phyloP scores from a whole-genome alignment of 495 filamentous ascomycete genomes.

The Neurospora sp. region DNA sequence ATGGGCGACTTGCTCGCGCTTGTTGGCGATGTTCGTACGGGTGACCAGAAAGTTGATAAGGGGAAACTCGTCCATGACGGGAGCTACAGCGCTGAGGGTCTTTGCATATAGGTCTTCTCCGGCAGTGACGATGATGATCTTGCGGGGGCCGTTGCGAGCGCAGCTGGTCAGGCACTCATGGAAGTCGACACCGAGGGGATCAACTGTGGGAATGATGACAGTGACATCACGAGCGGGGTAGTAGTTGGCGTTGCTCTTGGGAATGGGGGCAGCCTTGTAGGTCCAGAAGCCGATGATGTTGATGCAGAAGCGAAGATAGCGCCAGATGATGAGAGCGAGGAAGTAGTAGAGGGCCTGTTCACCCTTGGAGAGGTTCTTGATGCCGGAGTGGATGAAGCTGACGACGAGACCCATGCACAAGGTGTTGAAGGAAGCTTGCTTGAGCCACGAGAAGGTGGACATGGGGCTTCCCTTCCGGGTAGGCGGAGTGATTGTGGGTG shows the following conservation, averaged over 20 bases:
- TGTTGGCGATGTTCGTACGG: constrained; percentile 26
- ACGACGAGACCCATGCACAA: background rate
- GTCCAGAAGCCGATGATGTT: constrained; percentile 36
- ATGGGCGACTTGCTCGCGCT: constrained; percentile 38
- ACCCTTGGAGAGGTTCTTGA: background rate
- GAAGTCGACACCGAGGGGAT: constrained; percentile 25
- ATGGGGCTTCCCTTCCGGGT: background rate
- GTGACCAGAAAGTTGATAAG: constrained; percentile 11
- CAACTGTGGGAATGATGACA: constrained; percentile 45
- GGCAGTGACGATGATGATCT: constrained; percentile 30
- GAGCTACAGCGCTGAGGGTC: constrained; percentile 4
- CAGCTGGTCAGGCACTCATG: constrained; percentile 22
- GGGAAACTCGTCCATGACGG: constrained; percentile 4
- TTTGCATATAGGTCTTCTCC: constrained; percentile 12
- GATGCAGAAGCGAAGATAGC: constrained; percentile 39
- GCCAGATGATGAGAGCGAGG: constrained; percentile 16
- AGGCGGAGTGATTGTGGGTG: background rate
- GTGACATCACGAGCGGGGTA: constrained; percentile 37
- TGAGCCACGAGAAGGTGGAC: background rate
- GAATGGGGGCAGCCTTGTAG: constrained; percentile 29
- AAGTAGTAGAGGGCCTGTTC: constrained; percentile 11
- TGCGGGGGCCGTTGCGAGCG: constrained; percentile 20
- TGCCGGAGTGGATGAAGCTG: background rate
- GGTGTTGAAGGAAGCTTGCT: background rate
- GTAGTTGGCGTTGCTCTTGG: constrained; percentile 22